Base-by-base conservation (phyloP, 305 asterid species). In the Fraxinus albicans region DNA sequence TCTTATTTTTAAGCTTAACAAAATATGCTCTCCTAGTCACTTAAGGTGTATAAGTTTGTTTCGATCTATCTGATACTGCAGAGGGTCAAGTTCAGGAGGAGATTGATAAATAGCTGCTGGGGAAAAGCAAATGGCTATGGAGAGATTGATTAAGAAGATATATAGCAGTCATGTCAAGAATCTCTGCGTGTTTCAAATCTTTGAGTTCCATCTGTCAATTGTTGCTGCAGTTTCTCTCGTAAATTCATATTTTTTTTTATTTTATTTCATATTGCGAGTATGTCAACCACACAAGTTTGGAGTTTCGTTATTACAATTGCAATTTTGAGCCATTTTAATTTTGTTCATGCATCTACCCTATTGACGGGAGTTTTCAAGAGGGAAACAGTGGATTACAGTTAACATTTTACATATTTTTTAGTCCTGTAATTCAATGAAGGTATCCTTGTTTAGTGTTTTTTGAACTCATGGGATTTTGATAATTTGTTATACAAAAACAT, bases 11-110 rank as follows among this genome's bases (percentile, higher is more conserved):
- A 29, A 69, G 76, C 76, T 69, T 29, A 27, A 69, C n/a, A 6
- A 70, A 31, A 1, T 34, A 67, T 27, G 74, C 40, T 70, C 10
- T 29, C 76, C 34, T 31, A 70, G 42, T 70, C 21, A 70, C 19
- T 0, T 7, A 70, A 63, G 10, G 27, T 58, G 29, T 25, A 8
- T 9, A 23, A 63, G 29, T 25, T 63, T 63, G 6, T 65, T 78
- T 53, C 25, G 78, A 74, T 44, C 23, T 80, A 17, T 86, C 23
- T 50, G 79, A 78, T 44, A 65, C 63, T 90, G 85, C 93, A 95
- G 99, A 83, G 79, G 99, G 99, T 58, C 92, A 90, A 81, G 83
- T 94, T 88, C 89, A 92, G 83, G 99, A 94, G 86, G 97, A 91
- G 82, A 77, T 88, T 2, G 97, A 91, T 78, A 86, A 91, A 83